Base-by-base conservation (phyloP, 306 rosid species). In the Acacia melanoxylon region DNA sequence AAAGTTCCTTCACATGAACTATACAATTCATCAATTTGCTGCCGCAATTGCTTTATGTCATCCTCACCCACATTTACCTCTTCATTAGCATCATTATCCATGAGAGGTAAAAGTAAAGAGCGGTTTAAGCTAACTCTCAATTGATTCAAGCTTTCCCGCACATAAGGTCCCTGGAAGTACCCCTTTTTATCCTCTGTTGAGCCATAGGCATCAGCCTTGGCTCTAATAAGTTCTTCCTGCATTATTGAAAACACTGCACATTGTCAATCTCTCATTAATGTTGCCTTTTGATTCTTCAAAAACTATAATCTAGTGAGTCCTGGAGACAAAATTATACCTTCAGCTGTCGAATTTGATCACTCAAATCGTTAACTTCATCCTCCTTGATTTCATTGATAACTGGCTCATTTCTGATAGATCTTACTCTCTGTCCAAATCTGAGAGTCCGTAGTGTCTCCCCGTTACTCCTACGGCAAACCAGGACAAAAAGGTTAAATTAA, bases 141-240 rank as follows among this genome's bases (percentile, higher is more conserved):
- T 66, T 90, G 92, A 89, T 94, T 90, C 84, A 96, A 86, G 90
- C 96, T 95, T 74, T 91, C 98, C 77, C 87, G 91, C 49, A 87
- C 94, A 87, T 88, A 89, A 66, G 68, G 80, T 45, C 91, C 97
- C 82, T 89, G 96, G 77, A 92, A 93, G 90, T 80, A 83, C 68
- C 93, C 98, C 51, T 56, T 87, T 41, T 80, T 83, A 56, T 80
- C 67, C 33, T 76, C 89, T 75, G 42, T 62, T 56, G 93, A 83
- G 81, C 81, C 49, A 68, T 81, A 72, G 49, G 81, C 85, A 68
- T 75, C 86, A 56, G 85, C 86, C 89, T 92, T 96, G 56, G 90
- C 94, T 91, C 91, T 86, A 75, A 94, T 85, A 80, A 96, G 97
- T 84, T 96, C 97, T 78, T 94, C 99, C 99, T 95, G 89, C 85